Evolutionary conservation across 2,329 filamentous ascomycete genomes (phyloP).

Genomic region (Pezicula radicicola): DNA sequence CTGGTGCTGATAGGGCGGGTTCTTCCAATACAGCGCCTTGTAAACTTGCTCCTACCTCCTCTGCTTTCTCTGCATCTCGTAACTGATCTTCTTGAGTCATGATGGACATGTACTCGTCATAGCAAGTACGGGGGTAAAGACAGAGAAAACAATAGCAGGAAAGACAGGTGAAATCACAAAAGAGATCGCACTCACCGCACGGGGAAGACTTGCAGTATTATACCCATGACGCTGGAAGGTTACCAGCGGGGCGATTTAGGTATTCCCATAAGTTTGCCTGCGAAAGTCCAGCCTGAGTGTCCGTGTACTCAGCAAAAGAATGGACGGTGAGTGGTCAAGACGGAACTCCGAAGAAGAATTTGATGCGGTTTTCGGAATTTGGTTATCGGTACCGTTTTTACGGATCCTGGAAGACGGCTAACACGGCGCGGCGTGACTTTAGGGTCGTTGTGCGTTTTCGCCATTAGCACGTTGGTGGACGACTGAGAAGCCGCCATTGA

Average conservation of each 20-base stretch:
- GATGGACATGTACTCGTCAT: conserved; percentile 5
- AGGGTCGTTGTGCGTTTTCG: too few relatives aligned
- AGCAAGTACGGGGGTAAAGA: conserved; percentile 1
- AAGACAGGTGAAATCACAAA: background rate
- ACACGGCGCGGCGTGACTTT: background rate
- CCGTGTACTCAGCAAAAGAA: background rate
- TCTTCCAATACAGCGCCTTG: conserved; percentile 13
- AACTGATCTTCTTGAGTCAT: conserved; percentile 18
- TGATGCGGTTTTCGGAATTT: background rate
- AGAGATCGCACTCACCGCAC: background rate
- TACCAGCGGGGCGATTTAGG: background rate
- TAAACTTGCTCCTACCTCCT: conserved; percentile 11
- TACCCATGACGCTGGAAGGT: background rate
- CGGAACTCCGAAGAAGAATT: background rate
- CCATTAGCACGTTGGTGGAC: too few relatives aligned
- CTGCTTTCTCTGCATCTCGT: conserved; percentile 16
- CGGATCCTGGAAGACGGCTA: background rate
- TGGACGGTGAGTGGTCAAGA: background rate
- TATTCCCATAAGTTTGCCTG: background rate
- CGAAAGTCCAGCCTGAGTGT: background rate
- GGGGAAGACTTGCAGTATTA: background rate
- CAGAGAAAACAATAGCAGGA: conserved; percentile 1
- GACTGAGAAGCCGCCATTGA: too few relatives aligned
- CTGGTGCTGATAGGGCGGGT: background rate
- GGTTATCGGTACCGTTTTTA: background rate